phyloP scores from a whole-genome alignment of 2,329 filamentous ascomycete genomes.

The Aspergillus pseudoterreus region DNA sequence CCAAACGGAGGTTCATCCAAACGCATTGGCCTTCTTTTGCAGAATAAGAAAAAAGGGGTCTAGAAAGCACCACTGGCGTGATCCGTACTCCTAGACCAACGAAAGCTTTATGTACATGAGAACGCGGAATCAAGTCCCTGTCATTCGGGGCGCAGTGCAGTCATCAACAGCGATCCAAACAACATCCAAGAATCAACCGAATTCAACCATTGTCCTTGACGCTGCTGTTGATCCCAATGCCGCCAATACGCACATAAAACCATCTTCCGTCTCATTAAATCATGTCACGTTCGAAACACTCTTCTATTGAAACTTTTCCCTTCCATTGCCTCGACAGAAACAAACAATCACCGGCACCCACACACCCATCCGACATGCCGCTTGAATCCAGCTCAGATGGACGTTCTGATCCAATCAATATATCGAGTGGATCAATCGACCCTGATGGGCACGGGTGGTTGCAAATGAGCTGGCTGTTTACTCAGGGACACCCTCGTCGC shows the following conservation, averaged over 20 bases:
- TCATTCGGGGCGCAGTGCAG: constrained; percentile 11
- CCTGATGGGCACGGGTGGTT: not conserved
- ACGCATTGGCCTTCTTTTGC: not conserved
- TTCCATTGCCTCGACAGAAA: not conserved
- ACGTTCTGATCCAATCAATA: not conserved
- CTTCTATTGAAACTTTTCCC: constrained; percentile 23
- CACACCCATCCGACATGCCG: not conserved
- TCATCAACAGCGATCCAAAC: constrained; percentile 9
- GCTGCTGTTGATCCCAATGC: constrained; percentile 14
- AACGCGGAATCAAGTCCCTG: constrained; percentile 23
- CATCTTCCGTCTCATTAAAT: constrained; percentile 24
- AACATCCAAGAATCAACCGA: constrained; percentile 13
- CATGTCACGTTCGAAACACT: constrained; percentile 21
- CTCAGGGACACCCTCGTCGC: constrained; percentile 76
- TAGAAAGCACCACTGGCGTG: constrained; percentile 23
- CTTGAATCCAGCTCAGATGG: not conserved
- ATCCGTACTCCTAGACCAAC: constrained; percentile 17
- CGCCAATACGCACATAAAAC: constrained; percentile 19
- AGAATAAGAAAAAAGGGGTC: constrained; percentile 9
- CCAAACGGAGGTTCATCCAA: not conserved
- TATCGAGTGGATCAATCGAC: not conserved
- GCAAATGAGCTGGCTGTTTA: constrained; percentile 18
- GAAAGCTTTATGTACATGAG: constrained; percentile 35
- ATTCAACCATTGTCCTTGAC: constrained; percentile 5
- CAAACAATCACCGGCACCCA: not conserved